Evolutionary conservation across 2,329 filamentous ascomycete species (phyloP).

Genomic region (Microdochium paspali): DNA sequence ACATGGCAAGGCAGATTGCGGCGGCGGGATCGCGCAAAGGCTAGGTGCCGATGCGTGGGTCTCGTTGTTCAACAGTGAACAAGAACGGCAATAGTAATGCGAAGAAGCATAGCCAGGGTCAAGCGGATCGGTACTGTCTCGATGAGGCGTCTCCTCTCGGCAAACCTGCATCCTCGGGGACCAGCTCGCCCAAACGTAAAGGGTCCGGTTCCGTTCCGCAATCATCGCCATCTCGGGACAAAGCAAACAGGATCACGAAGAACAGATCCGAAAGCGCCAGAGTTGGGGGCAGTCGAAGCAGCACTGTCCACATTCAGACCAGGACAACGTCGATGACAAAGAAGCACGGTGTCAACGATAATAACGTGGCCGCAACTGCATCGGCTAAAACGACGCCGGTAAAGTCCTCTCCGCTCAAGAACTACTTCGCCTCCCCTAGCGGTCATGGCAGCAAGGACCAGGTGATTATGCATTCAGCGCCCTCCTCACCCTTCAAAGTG

Average conservation of each 20-base stretch:
- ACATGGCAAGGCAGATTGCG: constrained; percentile 8
- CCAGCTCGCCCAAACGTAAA: neutral
- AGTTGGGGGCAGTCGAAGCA: neutral
- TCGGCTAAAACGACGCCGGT: neutral
- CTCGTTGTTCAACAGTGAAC: neutral
- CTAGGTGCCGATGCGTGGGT: neutral
- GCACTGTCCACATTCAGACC: neutral
- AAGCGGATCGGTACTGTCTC: neutral
- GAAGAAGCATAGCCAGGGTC: neutral
- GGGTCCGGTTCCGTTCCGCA: neutral
- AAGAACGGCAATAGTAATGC: too few species aligned
- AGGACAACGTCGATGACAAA: neutral
- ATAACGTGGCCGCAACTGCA: too few species aligned
- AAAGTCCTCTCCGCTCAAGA: neutral
- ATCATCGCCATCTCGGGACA: neutral
- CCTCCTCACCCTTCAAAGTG: neutral
- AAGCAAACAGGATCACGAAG: neutral
- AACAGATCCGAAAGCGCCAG: neutral
- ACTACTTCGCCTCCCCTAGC: neutral
- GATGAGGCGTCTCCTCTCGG: neutral
- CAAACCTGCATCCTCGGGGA: neutral
- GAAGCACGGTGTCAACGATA: too few species aligned
- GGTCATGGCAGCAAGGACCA: neutral
- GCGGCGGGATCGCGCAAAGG: constrained; percentile 2
- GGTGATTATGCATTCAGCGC: neutral